Conservation (phyloP, 1,284 basidiomycete genomes). For the Apiotrichum montevideense region DNA sequence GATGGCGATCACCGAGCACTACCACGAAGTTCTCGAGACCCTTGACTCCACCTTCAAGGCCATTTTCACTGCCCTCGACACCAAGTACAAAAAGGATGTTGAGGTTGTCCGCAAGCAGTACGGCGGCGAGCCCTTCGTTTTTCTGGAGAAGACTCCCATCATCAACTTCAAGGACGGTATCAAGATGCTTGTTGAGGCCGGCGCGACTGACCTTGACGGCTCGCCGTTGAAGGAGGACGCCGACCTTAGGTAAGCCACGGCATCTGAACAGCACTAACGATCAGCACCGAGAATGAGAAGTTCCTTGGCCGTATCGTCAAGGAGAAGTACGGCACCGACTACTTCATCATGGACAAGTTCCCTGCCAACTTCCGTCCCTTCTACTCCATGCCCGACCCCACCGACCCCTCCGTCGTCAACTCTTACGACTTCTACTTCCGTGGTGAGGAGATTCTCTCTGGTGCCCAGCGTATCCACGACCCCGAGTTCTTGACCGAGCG, state of each 20-base stretch:
- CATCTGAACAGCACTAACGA: slow-evolving; percentile 43
- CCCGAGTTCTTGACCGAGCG: slow-evolving; percentile 71
- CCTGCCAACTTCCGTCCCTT: slow-evolving; percentile 68
- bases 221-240: slow-evolving; percentile 62
- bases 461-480: slow-evolving; percentile 95
- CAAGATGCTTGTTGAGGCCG: slow-evolving; percentile 74
- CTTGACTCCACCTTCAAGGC: slow-evolving; percentile 75
- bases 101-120: slow-evolving; percentile 76
- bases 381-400: slow-evolving; percentile 95
- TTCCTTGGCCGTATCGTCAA: slow-evolving; percentile 81
- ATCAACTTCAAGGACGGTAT: slow-evolving; percentile 83
- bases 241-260: slow-evolving; percentile 60
- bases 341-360: slow-evolving; percentile 97
- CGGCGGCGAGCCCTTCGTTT: slow-evolving; percentile 84
- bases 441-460: slow-evolving; percentile 95
- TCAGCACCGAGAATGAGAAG: slow-evolving; percentile 63
- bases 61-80: slow-evolving; percentile 75
- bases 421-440: slow-evolving; percentile 99
- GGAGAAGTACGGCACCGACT: slow-evolving; percentile 85
- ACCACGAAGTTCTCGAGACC: slow-evolving; percentile 88
- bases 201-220: slow-evolving; percentile 54
- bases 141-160: slow-evolving; percentile 70
- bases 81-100: slow-evolving; percentile 72
- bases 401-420: slow-evolving; percentile 85
- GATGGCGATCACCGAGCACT: slow-evolving; percentile 97